Base-by-base conservation (phyloP, 1,139 yeast species). In the Cylindricascospora bacillispora region DNA sequence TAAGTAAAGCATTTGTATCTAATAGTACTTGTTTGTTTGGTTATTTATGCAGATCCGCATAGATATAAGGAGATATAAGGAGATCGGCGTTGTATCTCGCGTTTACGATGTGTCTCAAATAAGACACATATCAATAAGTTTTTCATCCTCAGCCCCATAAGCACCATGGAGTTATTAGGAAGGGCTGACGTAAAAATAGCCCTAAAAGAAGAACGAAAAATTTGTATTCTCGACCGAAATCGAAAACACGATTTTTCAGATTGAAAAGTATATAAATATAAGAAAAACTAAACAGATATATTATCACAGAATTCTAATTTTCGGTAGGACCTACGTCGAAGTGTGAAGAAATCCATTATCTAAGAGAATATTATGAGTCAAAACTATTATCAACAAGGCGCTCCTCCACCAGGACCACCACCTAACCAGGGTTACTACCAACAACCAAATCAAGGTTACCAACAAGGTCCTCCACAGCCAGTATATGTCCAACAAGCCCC, bases 401-500 rank as follows among this genome's bases (percentile, higher is more conserved):
- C 47, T 9, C 54, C 48, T 21, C 54, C 52, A 31, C 57, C 47
- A 29, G n/a, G n/a, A n/a, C 53, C 35, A 24, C 21, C 21, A 18
- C 21, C 21, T 18, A 57, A 50, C 32, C 57, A 49, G 27, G 56
- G 54, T 13, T 52, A 54, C 37, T 44, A 46, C 31, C 57, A 49
- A 32, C 60, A 55, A 32, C 52, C 52, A 18, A 57, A 44, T 21
- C 52, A 42, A 18, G 48, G 45, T 13, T 41, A 39, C 36, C 53
- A 55, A 35, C 56, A 54, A 28, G 52, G 38, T 27, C 57, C 48
- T 27, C 60, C 47, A 21, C 65, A 60, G 37, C 63, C 62, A 3
- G 47, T 59, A 4, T 57, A 58, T 34, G 54, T 57, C 5, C 65
- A 60, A 43, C 64, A 58, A 34, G 56, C 52, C 15, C 59, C 54